These are phyloP conservation scores for Tetraselmis chui DNA, from an alignment of 139 green algal genomes.

Conservation along the genomic window DNA sequence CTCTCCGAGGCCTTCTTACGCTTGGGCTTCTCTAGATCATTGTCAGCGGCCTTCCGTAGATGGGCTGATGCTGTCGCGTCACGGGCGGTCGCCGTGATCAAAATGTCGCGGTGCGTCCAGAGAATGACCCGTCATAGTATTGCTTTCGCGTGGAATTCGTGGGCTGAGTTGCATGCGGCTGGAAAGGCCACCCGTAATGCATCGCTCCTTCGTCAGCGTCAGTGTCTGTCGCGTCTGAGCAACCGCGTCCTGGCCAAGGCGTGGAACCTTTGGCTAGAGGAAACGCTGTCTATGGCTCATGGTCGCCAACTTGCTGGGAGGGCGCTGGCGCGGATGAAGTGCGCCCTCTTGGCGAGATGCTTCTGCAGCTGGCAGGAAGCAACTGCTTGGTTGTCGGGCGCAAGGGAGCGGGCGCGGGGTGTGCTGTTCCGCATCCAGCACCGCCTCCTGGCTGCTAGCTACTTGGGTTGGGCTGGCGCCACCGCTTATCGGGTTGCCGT, in stretches of 20 bases:
- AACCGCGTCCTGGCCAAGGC: background rate
- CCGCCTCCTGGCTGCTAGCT: background rate
- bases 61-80: background rate
- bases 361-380: background rate
- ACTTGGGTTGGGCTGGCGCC: background rate
- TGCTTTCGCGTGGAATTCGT: background rate
- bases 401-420: background rate
- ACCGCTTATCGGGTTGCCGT: background rate
- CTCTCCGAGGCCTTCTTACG: background rate
- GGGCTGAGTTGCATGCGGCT: background rate
- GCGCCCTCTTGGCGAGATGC: background rate
- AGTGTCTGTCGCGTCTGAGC: background rate
- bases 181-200: background rate
- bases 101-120: background rate
- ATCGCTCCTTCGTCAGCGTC: background rate
- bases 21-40: background rate
- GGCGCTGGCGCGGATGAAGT: background rate
- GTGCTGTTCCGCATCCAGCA: background rate
- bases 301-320: background rate
- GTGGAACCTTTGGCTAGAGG: background rate
- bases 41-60: background rate
- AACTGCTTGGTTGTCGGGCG: background rate
- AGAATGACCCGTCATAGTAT: background rate
- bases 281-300: background rate
- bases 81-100: background rate